Evolutionary conservation across 345 rosid genomes (phyloP).

Genomic region (Populus alba): DNA sequence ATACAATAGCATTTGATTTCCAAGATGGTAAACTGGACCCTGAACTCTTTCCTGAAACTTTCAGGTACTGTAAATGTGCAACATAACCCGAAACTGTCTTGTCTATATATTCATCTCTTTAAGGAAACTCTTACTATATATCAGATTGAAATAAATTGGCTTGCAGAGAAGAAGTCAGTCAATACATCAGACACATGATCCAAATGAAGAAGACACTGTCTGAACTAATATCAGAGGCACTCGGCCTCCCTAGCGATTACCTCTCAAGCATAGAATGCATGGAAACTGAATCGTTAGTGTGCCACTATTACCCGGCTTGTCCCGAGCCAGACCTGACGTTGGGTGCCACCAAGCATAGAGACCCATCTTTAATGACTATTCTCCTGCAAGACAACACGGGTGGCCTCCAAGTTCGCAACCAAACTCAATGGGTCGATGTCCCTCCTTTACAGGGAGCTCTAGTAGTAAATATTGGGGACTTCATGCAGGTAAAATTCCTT

Average conservation of each 20-base stretch:
- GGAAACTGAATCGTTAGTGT: slow-evolving; percentile 41
- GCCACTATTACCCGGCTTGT: slow-evolving; percentile 53
- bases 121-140: neutral
- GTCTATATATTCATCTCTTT: neutral
- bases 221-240: slow-evolving; percentile 44
- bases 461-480: slow-evolving; percentile 46
- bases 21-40: slow-evolving; percentile 39
- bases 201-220: slow-evolving; percentile 28
- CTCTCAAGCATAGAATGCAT: slow-evolving; percentile 41
- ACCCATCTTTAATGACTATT: slow-evolving; percentile 44
- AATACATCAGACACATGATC: slow-evolving; percentile 34
- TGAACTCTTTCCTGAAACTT: slow-evolving; percentile 28
- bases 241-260: slow-evolving; percentile 36
- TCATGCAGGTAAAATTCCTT: slow-evolving; percentile 39
- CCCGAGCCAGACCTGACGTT: slow-evolving; percentile 50
- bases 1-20: slow-evolving; percentile 41
- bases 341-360: slow-evolving; percentile 45
- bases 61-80: slow-evolving; percentile 34
- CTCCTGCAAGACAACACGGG: slow-evolving; percentile 45
- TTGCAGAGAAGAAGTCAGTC: slow-evolving; percentile 37
- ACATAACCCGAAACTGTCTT: neutral
- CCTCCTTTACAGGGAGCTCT: slow-evolving; percentile 36
- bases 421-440: slow-evolving; percentile 45
- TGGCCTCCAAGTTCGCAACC: slow-evolving; percentile 50
- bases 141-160: neutral